A percentile compares a stretch with the other conserved stretches of the same genome.
Evolutionary conservation across 164 flowering plant genomes (phyloP).

Genomic region (Berberis vulgaris): DNA sequence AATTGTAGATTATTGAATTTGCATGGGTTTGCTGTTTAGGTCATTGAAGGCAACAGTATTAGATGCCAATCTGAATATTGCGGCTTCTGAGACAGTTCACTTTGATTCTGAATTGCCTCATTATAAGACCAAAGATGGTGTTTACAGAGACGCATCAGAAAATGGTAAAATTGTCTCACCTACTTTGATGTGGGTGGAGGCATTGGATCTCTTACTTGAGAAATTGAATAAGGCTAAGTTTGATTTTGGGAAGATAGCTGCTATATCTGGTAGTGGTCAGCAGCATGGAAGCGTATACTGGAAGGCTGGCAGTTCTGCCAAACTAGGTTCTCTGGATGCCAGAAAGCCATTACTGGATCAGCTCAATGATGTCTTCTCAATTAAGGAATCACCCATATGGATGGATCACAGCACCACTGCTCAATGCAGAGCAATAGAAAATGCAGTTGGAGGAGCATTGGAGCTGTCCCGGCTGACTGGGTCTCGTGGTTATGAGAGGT

Average conservation of each 20-base stretch:
- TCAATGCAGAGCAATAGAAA: slow-evolving; percentile 81
- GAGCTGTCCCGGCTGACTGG: slow-evolving; percentile 73
- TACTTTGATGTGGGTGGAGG: slow-evolving; percentile 94
- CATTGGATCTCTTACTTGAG: slow-evolving; percentile 64
- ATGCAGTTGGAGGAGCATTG: slow-evolving; percentile 79
- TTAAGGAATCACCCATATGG: slow-evolving; percentile 83
- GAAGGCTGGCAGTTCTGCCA: slow-evolving; percentile 57
- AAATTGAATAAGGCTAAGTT: slow-evolving; percentile 44
- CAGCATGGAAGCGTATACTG: slow-evolving; percentile 98
- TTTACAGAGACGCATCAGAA: slow-evolving; percentile 52
- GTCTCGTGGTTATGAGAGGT: slow-evolving; percentile 82
- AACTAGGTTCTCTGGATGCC: slow-evolving; percentile 54
- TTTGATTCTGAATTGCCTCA: slow-evolving; percentile 86
- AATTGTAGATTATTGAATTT: not conserved
- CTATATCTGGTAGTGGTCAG: slow-evolving; percentile 95
- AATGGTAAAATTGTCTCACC: slow-evolving; percentile 92
- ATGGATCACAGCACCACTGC: slow-evolving; percentile 94
- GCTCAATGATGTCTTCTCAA: slow-evolving; percentile 58
- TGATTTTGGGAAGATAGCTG: slow-evolving; percentile 61
- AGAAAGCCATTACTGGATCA: slow-evolving; percentile 48
- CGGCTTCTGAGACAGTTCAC: slow-evolving; percentile 52
- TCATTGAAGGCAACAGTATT: slow-evolving; percentile 90
- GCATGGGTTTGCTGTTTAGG: slow-evolving; percentile 26
- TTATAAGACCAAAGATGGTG: slow-evolving; percentile 88
- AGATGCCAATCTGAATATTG: slow-evolving; percentile 64